Evolutionary conservation across 768 basidiomycete genomes (phyloP), one percentile per base, ranked within the genome.

Genomic region (Pleurotus salmoneostramineus): DNA sequence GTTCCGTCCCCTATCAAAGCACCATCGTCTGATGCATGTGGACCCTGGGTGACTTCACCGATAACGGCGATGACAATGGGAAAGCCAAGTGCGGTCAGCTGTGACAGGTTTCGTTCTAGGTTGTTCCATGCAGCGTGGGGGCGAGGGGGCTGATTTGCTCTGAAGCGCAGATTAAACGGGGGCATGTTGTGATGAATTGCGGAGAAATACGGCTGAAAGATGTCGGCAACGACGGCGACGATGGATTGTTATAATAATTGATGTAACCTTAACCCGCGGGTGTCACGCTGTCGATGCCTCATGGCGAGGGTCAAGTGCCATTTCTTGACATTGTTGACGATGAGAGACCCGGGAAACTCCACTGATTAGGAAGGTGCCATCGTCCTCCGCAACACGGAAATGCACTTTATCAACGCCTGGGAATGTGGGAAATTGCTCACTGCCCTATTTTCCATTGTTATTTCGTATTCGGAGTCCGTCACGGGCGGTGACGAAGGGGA

Each of bases 401-500:
- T 34, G 52, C 52, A 54, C 52, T 36, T 42, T 54, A 54, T 42
- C 52, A 54, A 42, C 52, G 52, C 52, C 52, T 55, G 27, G 37
- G 36, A 27, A 31, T 55, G 52, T 55, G 52, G 52, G 52, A 55
- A 55, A 17, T 37, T 55, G 10, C 32, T 12, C 36, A 55, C n/a
- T 27, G 52, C 17, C 36, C 36, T 55, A 55, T 55, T 55, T 42
- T 55, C 43, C 43, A 36, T 55, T 55, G 52, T 55, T 55, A 55
- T 66, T 68, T 64, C 65, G 62, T 68, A 70, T 69, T 76, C 74
- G 74, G 74, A 76, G 71, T 72, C 75, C 77, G 78, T 79, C 77
- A 79, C 78, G 77, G 78, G 76, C 77, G 77, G 76, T 78, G 77
- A 77, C 78, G 76, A 79, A 79, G 73, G 73, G 65, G 72, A 77